Evolutionary conservation across 2,329 filamentous ascomycete genomes (phyloP).

Genomic region (Aspergillus quadricinctus): DNA sequence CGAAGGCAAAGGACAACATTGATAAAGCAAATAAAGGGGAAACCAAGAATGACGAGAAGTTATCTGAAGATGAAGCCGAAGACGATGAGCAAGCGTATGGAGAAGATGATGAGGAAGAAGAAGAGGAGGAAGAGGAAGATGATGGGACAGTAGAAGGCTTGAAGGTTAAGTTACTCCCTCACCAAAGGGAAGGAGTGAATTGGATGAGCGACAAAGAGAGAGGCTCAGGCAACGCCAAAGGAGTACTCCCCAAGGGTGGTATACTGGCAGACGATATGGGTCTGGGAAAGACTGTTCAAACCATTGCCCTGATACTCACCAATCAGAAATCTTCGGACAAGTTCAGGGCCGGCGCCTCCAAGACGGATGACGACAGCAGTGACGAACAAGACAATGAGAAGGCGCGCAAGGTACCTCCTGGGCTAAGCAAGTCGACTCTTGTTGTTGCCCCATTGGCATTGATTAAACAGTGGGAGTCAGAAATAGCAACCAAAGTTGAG

Average conservation of each 20-base stretch:
- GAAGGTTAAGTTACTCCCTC: conserved; percentile 81
- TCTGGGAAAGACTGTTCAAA: conserved; percentile 92
- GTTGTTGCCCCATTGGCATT: conserved; percentile 90
- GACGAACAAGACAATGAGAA: conserved; percentile 35
- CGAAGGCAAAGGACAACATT: conserved; percentile 49
- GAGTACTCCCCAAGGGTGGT: conserved; percentile 77
- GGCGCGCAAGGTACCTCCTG: conserved; percentile 64
- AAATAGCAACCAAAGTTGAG: conserved; percentile 79
- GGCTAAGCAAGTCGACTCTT: conserved; percentile 72
- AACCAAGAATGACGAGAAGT: conserved; percentile 27
- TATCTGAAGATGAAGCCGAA: conserved; percentile 51
- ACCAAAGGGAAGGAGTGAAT: conserved; percentile 87
- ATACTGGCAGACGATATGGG: conserved; percentile 96
- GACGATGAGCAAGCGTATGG: conserved; percentile 53
- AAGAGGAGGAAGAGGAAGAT: conserved; percentile 44
- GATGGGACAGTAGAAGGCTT: conserved; percentile 72
- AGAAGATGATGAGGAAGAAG: conserved; percentile 30
- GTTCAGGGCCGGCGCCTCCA: conserved; percentile 13
- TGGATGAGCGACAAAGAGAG: conserved; percentile 96
- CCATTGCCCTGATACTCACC: conserved; percentile 78
- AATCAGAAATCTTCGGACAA: conserved; percentile 66
- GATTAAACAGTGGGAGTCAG: conserved; percentile 95
- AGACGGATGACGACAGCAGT: conserved; percentile 49
- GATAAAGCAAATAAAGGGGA: conserved; percentile 49
- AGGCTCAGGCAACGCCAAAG: conserved; percentile 75